A percentile compares a stretch with the other conserved stretches of the same genome.
Evolutionary conservation across 2,329 filamentous ascomycete genomes (phyloP).

Genomic region (Diaporthe australafricana): DNA sequence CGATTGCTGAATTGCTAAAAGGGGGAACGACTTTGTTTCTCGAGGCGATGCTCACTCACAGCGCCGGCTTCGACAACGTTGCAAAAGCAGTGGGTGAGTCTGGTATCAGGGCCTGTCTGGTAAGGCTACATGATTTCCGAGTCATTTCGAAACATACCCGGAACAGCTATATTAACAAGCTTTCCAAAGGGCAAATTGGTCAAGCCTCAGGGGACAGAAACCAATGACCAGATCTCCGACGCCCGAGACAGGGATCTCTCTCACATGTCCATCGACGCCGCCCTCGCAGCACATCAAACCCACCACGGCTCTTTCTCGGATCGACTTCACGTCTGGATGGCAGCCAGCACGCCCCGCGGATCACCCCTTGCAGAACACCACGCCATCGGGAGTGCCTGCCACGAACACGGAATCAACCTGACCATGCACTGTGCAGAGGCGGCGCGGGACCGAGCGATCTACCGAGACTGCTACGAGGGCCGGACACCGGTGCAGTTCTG

Average conservation of each 20-base stretch:
- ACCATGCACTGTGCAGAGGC: slow-evolving; percentile 61
- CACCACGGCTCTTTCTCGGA: slow-evolving; percentile 46
- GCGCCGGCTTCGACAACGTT: slow-evolving; percentile 43
- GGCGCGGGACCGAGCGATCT: slow-evolving; percentile 52
- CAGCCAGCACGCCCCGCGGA: slow-evolving; percentile 59
- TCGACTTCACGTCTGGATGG: slow-evolving; percentile 60
- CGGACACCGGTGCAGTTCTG: slow-evolving; percentile 58
- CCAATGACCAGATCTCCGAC: slow-evolving; percentile 47
- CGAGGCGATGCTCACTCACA: slow-evolving; percentile 59
- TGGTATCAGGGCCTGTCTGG: slow-evolving; percentile 42
- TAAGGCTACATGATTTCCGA: slow-evolving; percentile 15
- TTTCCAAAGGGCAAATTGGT: slow-evolving; percentile 47
- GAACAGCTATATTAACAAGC: not conserved
- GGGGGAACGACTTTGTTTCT: slow-evolving; percentile 63
- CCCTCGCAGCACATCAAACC: slow-evolving; percentile 46
- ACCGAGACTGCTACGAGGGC: slow-evolving; percentile 49
- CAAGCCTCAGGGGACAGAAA: slow-evolving; percentile 50
- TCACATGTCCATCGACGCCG: slow-evolving; percentile 48
- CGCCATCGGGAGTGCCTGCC: slow-evolving; percentile 54
- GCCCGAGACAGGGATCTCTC: slow-evolving; percentile 50
- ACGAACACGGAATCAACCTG: slow-evolving; percentile 53
- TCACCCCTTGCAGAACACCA: slow-evolving; percentile 51
- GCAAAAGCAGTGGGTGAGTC: slow-evolving; percentile 39
- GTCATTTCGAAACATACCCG: not conserved
- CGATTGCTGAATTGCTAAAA: slow-evolving; percentile 62